Percentiles rank a stretch among this genome's conserved stretches.
Conservation (phyloP, 2,329 filamentous ascomycete species). For the Raffaelea ambrosiae region DNA sequence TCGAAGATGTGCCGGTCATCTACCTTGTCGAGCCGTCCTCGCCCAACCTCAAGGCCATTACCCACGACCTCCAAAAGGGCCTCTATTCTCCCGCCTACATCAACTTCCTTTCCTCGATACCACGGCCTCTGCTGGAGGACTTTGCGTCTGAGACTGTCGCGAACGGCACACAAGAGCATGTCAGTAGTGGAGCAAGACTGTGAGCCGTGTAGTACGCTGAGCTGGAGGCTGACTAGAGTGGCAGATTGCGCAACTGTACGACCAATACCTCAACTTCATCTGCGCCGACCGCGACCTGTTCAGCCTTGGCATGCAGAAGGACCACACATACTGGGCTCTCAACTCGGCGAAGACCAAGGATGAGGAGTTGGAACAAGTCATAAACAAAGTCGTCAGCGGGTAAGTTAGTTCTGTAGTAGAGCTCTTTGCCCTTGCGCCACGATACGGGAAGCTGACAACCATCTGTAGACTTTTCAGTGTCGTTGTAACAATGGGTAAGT, state of each 20-base stretch:
- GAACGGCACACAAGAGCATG: conserved; percentile 66
- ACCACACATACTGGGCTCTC: conserved; percentile 87
- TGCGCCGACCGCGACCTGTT: conserved; percentile 94
- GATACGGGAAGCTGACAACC: background rate
- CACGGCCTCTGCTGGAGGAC: conserved; percentile 83
- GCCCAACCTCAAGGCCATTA: conserved; percentile 74
- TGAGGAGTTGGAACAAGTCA: conserved; percentile 74
- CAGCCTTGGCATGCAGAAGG: conserved; percentile 84
- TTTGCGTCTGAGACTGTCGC: conserved; percentile 83
- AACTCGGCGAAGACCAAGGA: conserved; percentile 90
- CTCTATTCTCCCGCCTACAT: conserved; percentile 92
- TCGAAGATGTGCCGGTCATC: conserved; percentile 91
- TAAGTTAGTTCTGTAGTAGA: background rate
- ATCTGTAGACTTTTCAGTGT: conserved; percentile 71
- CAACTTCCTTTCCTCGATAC: conserved; percentile 93
- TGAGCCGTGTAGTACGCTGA: background rate
- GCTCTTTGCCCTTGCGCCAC: background rate
- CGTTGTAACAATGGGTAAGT: conserved; percentile 88
- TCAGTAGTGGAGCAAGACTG: conserved; percentile 1
- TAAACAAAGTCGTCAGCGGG: conserved; percentile 89
- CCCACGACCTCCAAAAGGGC: conserved; percentile 73
- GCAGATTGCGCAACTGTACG: conserved; percentile 83
- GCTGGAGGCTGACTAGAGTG: background rate
- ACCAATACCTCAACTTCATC: conserved; percentile 97
- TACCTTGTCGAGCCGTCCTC: conserved; percentile 89